A percentile compares a stretch with the other conserved stretches of the same genome.
Evolutionary conservation across 768 basidiomycete species (phyloP).

Genomic region (Tylopilus sp.): DNA sequence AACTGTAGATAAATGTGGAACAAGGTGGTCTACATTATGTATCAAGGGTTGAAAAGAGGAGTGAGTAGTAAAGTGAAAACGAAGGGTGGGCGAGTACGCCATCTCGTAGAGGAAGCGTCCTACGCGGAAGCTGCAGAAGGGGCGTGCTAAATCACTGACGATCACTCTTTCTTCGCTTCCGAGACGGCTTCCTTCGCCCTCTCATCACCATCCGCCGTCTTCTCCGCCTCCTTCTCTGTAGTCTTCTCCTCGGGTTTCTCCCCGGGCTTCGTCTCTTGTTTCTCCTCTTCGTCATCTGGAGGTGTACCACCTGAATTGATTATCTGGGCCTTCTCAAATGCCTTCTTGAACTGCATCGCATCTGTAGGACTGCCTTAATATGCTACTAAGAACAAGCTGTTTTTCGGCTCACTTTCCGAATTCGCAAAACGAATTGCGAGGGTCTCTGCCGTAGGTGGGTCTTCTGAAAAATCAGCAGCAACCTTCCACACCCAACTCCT

Average conservation of each 20-base stretch:
- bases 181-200: slow-evolving; percentile 29
- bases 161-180: slow-evolving; percentile 33
- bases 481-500: slow-evolving; percentile 99
- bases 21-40: slow-evolving; percentile 33
- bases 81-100: slow-evolving; percentile 3
- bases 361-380: slow-evolving; percentile 41
- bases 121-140: slow-evolving; percentile 5
- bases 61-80: slow-evolving; percentile 11
- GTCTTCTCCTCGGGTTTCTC: slow-evolving; percentile 25
- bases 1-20: slow-evolving; percentile 26
- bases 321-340: slow-evolving; percentile 83
- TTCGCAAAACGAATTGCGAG: slow-evolving; percentile 98
- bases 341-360: slow-evolving; percentile 83
- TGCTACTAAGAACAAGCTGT: background rate
- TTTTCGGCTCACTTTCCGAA: slow-evolving; percentile 76
- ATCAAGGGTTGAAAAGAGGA: slow-evolving; percentile 9
- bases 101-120: slow-evolving; percentile 5
- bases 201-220: slow-evolving; percentile 32
- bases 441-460: slow-evolving; percentile 87
- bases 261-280: slow-evolving; percentile 24
- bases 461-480: slow-evolving; percentile 90
- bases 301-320: slow-evolving; percentile 44
- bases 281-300: slow-evolving; percentile 23
- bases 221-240: slow-evolving; percentile 28
- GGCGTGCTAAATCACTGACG: background rate